These are phyloP conservation scores for Kitagawia praeruptora DNA, from an alignment of 129 eudicot species.

Conservation along the genomic window DNA sequence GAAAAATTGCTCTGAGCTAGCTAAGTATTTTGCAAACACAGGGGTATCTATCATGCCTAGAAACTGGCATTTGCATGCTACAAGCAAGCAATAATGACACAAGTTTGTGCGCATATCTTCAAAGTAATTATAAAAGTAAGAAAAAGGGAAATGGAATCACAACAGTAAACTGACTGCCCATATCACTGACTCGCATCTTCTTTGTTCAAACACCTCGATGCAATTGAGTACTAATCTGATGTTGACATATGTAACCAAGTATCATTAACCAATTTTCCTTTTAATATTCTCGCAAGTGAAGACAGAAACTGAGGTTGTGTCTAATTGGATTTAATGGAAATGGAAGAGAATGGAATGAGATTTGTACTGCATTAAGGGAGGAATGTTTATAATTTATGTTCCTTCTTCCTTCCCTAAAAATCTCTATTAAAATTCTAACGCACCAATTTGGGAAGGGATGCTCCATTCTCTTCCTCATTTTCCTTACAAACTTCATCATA, in stretches of 20 bases:
- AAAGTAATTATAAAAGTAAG: not conserved
- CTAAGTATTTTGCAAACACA: not conserved
- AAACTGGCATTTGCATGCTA: not conserved
- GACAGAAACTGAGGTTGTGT: too few species aligned
- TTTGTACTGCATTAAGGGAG: too few species aligned
- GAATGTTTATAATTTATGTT: too few species aligned
- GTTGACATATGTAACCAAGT: not conserved
- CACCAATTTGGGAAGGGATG: too few species aligned
- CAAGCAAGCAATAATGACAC: not conserved
- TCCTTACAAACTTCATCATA: too few species aligned
- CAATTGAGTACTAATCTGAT: not conserved
- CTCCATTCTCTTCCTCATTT: too few species aligned
- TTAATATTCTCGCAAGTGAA: too few species aligned
- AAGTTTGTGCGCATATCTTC: not conserved
- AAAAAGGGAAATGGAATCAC: not conserved
- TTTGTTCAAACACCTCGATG: not conserved
- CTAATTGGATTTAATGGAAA: too few species aligned
- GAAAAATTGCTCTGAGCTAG: not conserved
- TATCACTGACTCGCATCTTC: not conserved
- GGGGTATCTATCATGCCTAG: not conserved
- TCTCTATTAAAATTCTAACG: too few species aligned
- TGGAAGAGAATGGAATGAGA: too few species aligned
- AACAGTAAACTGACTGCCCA: not conserved
- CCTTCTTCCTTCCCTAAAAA: too few species aligned
- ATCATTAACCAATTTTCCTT: not conserved